phyloP scores from a whole-genome alignment of 768 basidiomycete genomes.

The Trametes cingulata region DNA sequence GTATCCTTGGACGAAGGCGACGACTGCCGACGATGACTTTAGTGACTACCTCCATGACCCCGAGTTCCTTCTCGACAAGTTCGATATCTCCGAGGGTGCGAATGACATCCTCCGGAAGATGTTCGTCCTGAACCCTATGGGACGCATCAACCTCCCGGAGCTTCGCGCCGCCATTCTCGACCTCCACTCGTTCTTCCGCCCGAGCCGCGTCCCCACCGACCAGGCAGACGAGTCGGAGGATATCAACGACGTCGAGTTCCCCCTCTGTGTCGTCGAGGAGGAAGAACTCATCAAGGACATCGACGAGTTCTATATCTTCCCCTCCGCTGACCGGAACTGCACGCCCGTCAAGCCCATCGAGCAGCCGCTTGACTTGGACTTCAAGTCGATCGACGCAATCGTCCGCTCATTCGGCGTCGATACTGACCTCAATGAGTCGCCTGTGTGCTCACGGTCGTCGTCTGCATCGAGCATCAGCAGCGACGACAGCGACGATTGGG shows the following conservation, averaged over 20 bases:
- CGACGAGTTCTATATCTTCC: constrained; percentile 1
- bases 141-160: constrained; percentile 60
- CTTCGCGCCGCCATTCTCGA: constrained; percentile 56
- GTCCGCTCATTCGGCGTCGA: neutral
- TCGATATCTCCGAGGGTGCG: constrained; percentile 49
- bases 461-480: neutral
- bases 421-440: neutral
- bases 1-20: constrained; percentile 54
- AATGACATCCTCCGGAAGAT: constrained; percentile 51
- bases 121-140: constrained; percentile 64
- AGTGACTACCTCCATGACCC: constrained; percentile 45
- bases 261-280: neutral
- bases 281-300: neutral
- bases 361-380: neutral
- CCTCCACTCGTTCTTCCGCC: constrained; percentile 62
- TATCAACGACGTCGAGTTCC: neutral
- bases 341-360: neutral
- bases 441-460: neutral
- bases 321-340: neutral
- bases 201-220: constrained; percentile 41
- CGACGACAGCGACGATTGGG: neutral
- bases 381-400: neutral
- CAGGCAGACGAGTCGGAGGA: neutral
- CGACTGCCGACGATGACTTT: constrained; percentile 49
- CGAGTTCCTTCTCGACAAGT: constrained; percentile 55